Evolutionary conservation across 305 asterid species (phyloP).

Genomic region (Fraxinus nigra): DNA sequence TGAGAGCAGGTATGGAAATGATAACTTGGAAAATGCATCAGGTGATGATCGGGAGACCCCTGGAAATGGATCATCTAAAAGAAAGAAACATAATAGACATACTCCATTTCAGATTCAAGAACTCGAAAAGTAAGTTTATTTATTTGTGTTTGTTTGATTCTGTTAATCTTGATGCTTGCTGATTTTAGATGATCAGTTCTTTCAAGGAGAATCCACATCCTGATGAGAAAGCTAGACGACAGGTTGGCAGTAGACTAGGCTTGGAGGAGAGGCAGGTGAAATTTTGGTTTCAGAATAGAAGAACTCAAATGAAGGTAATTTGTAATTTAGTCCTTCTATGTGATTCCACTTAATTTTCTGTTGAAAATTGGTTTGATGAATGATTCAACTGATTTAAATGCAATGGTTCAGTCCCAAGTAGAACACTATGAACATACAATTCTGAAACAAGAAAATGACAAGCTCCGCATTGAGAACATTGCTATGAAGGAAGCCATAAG

Average conservation of each 20-base stretch:
- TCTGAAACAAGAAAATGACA: conserved; percentile 74
- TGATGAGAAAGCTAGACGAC: conserved; percentile 59
- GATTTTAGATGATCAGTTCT: conserved; percentile 22
- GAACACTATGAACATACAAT: conserved; percentile 81
- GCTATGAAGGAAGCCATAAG: conserved; percentile 70
- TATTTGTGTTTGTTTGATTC: neutral
- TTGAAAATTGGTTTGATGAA: neutral
- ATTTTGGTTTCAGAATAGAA: conserved; percentile 75
- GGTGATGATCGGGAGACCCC: conserved; percentile 51
- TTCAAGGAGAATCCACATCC: conserved; percentile 82
- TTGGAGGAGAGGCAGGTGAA: conserved; percentile 64
- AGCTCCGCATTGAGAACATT: conserved; percentile 70
- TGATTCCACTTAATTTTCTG: neutral
- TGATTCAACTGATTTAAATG: neutral
- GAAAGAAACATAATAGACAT: conserved; percentile 62
- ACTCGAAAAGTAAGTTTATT: conserved; percentile 54
- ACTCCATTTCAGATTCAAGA: conserved; percentile 66
- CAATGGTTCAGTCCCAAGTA: conserved; percentile 53
- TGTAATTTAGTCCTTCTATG: neutral
- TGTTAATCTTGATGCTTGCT: neutral
- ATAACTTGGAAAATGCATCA: conserved; percentile 53
- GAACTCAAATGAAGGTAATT: conserved; percentile 72
- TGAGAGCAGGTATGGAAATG: conserved; percentile 61
- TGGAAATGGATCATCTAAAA: conserved; percentile 40
- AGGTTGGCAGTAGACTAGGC: conserved; percentile 52